Evolutionary conservation across 176 grass and related monocot species (phyloP).

Genomic region (Raddia guianensis): DNA sequence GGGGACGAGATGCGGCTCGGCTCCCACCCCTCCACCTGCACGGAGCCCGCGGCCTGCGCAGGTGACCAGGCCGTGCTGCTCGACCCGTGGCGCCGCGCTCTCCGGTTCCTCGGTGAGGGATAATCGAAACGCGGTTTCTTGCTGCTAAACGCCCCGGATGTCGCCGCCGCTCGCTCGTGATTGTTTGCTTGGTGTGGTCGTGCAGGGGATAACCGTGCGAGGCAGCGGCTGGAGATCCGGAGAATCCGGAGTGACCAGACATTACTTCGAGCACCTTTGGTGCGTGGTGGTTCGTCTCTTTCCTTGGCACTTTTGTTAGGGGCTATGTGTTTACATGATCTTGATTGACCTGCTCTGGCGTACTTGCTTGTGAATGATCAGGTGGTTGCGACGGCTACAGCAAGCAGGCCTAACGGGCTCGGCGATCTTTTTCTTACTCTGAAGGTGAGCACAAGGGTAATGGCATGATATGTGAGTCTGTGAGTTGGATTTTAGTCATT

Average conservation of each 20-base stretch:
- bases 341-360: not conserved
- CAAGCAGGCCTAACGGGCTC: slow-evolving; percentile 63
- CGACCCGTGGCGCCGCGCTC: slow-evolving; percentile 64
- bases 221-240: slow-evolving; percentile 37
- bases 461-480: not conserved
- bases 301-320: not conserved
- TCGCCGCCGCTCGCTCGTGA: not conserved
- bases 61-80: slow-evolving; percentile 30
- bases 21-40: not conserved
- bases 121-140: not conserved
- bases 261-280: slow-evolving; percentile 52
- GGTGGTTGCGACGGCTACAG: slow-evolving; percentile 67
- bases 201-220: slow-evolving; percentile 19
- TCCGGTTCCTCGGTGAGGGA: slow-evolving; percentile 63
- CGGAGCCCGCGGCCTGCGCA: not conserved
- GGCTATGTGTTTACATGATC: not conserved
- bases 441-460: slow-evolving; percentile 52
- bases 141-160: not conserved
- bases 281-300: slow-evolving; percentile 24
- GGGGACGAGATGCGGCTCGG: slow-evolving; percentile 39
- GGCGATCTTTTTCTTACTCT: slow-evolving; percentile 67
- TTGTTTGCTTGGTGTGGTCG: not conserved
- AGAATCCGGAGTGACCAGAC: slow-evolving; percentile 19
- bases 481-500: not conserved
- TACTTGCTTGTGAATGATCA: slow-evolving; percentile 29